Base-by-base conservation (phyloP, 2,329 filamentous ascomycete genomes). In the Clonostachys sp. region DNA sequence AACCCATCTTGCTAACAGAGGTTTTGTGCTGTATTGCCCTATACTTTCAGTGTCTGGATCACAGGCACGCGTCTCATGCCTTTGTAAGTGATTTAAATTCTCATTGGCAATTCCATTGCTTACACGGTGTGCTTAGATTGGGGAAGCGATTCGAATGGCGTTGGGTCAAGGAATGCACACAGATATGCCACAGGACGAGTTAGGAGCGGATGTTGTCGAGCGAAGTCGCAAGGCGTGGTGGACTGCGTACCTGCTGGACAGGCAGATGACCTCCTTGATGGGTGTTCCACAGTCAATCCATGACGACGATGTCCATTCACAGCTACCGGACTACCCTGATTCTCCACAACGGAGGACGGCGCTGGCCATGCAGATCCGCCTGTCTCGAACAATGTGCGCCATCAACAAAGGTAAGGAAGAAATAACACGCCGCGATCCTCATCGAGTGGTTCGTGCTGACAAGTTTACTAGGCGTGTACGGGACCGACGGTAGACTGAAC, bases 261-360 rank as follows among this genome's bases (percentile, higher is more conserved):
- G 75, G 4, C 68, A 79, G 51, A 76, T 79, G 67, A 75, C 74
- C 2, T 75, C 74, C 1, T 51, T 79, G 4, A 76, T 79, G 70
- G 77, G 77, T 0, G 50, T 77, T 1, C 76, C 77, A 0, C 67
- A 72, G 42, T 70, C 72, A 0, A 63, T 80, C 3, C 62, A 64
- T 16, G 74, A 79, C 38, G 70, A 77, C 16, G 72, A 80, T 38
- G 68, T 81, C 1, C 65, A 71, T 7, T 70, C 72, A 1, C 62
- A 65, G 33, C 53, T 67, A 2, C 64, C 64, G 0, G 53, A 55
- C 4, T 66, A 61, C n/a, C 51, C 50, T 1, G 64, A 61, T 2
- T 61, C 58, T 0, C 18, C 50, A 0, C 57, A 62, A 12, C 49
- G 62, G 3, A 56, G 53, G 0, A 54, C 59, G 3, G 61, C 62